Percentiles rank a stretch among this genome's conserved stretches.
Conservation (phyloP, 768 basidiomycete species). For the Arthromyces matolae region DNA sequence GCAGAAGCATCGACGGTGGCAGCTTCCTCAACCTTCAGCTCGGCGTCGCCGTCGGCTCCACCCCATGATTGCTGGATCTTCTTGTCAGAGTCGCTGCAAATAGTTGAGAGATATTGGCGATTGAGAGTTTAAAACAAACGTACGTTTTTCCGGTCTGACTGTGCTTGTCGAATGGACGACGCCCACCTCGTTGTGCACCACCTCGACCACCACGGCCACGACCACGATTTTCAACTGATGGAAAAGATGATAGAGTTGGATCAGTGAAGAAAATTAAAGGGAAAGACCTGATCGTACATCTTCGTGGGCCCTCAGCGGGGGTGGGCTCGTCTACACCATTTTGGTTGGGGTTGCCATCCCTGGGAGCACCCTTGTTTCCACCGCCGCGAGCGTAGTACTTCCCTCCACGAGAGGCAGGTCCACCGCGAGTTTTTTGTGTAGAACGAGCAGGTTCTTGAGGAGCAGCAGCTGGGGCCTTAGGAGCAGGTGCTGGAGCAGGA, state of each 20-base stretch:
- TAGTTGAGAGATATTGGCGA: slow-evolving; percentile 9
- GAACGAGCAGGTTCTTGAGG: slow-evolving; percentile 39
- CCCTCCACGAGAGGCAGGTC: slow-evolving; percentile 63
- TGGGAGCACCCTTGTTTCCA: slow-evolving; percentile 33
- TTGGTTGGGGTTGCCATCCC: slow-evolving; percentile 34
- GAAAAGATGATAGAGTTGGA: slow-evolving; percentile 11
- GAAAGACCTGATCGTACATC: slow-evolving; percentile 26
- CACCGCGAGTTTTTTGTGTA: slow-evolving; percentile 45
- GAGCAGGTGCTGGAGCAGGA: slow-evolving; percentile 35
- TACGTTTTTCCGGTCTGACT: slow-evolving; percentile 82
- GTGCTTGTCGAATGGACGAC: slow-evolving; percentile 82
- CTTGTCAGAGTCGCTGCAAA: slow-evolving; percentile 84
- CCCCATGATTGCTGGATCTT: slow-evolving; percentile 95
- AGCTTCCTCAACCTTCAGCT: slow-evolving; percentile 76
- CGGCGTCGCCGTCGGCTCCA: slow-evolving; percentile 80
- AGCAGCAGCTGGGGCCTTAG: slow-evolving; percentile 32
- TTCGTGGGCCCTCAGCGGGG: slow-evolving; percentile 31
- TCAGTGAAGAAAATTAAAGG: slow-evolving; percentile 3
- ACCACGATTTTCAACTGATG: slow-evolving; percentile 46
- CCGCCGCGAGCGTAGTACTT: slow-evolving; percentile 69
- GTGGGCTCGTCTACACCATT: slow-evolving; percentile 38
- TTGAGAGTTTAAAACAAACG: slow-evolving; percentile 24
- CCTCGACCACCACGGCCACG: slow-evolving; percentile 51
- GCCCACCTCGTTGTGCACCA: slow-evolving; percentile 52
- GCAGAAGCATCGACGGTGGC: slow-evolving; percentile 67